A percentile compares a stretch with the other conserved stretches of the same genome.
Conservation (phyloP, 2,329 filamentous ascomycete species). For the Bipolaris oryzae region DNA sequence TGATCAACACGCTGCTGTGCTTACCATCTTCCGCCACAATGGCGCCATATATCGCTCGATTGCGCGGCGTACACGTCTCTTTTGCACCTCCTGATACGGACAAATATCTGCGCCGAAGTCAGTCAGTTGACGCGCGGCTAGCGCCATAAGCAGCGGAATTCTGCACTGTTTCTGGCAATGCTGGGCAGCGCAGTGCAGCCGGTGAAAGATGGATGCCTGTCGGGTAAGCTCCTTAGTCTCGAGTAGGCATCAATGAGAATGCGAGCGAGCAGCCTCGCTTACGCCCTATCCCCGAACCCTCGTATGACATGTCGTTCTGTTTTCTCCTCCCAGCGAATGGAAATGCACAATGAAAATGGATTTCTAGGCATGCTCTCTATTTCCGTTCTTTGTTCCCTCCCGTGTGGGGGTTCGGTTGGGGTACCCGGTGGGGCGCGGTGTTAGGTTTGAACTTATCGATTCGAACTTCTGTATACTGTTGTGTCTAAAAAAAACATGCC, state of each 20-base stretch:
- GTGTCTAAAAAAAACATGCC: no score
- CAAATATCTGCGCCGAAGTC: not conserved
- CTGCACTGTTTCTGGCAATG: not conserved
- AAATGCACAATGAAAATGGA: slow-evolving; percentile 63
- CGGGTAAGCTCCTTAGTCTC: not conserved
- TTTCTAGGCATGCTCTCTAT: slow-evolving; percentile 54
- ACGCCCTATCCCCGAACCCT: slow-evolving; percentile 28
- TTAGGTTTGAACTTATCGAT: no score
- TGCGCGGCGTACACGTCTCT: not conserved
- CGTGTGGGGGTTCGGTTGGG: no score
- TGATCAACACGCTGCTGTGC: no score
- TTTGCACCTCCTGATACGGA: not conserved
- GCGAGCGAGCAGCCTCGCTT: not conserved
- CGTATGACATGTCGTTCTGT: not conserved
- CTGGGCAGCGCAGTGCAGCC: not conserved
- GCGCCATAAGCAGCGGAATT: not conserved
- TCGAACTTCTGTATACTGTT: no score
- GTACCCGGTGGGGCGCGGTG: no score
- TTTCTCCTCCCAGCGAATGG: slow-evolving; percentile 59
- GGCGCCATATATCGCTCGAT: not conserved
- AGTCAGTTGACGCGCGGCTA: not conserved
- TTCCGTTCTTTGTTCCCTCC: slow-evolving; percentile 29
- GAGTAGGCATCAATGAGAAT: slow-evolving; percentile 27
- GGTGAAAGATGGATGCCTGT: not conserved
- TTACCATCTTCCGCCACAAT: no score